Evolutionary conservation across 2,329 filamentous ascomycete species (phyloP).

Genomic region (Coleophoma crateriformis): DNA sequence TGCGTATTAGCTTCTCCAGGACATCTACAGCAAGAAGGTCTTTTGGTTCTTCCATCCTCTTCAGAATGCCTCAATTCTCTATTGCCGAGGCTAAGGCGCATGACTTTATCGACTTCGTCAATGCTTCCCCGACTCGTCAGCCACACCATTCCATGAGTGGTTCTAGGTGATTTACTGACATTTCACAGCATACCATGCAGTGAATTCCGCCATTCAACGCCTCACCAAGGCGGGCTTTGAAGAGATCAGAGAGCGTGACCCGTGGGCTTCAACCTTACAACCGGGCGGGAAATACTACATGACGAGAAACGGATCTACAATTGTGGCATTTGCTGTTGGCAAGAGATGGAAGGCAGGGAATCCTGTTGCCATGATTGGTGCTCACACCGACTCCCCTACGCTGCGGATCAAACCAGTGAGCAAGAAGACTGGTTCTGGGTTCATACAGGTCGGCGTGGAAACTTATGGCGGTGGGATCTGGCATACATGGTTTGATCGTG

Average conservation of each 20-base stretch:
- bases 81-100: slow-evolving; percentile 27
- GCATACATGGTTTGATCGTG: slow-evolving; percentile 98
- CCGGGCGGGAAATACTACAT: slow-evolving; percentile 95
- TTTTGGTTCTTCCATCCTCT: slow-evolving; percentile 3
- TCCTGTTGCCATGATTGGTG: slow-evolving; percentile 86
- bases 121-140: slow-evolving; percentile 88
- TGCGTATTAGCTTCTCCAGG: slow-evolving; percentile 3
- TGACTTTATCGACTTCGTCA: slow-evolving; percentile 90
- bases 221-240: slow-evolving; percentile 81
- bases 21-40: slow-evolving; percentile 3
- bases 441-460: slow-evolving; percentile 91
- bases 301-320: slow-evolving; percentile 87
- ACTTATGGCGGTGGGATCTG: slow-evolving; percentile 95
- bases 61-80: slow-evolving; percentile 20
- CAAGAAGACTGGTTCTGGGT: slow-evolving; percentile 81
- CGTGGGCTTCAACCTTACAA: slow-evolving; percentile 73
- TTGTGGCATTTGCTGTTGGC: slow-evolving; percentile 89
- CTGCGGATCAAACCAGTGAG: slow-evolving; percentile 91
- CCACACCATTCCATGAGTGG: slow-evolving; percentile 7
- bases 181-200: slow-evolving; percentile 81
- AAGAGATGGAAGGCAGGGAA: slow-evolving; percentile 88
- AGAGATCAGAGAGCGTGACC: slow-evolving; percentile 83
- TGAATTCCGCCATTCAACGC: slow-evolving; percentile 69
- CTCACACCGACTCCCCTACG: slow-evolving; percentile 92
- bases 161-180: slow-evolving; percentile 10